Evolutionary conservation across 495 filamentous ascomycete genomes (phyloP).

Genomic region (Penicillium samsonianum): DNA sequence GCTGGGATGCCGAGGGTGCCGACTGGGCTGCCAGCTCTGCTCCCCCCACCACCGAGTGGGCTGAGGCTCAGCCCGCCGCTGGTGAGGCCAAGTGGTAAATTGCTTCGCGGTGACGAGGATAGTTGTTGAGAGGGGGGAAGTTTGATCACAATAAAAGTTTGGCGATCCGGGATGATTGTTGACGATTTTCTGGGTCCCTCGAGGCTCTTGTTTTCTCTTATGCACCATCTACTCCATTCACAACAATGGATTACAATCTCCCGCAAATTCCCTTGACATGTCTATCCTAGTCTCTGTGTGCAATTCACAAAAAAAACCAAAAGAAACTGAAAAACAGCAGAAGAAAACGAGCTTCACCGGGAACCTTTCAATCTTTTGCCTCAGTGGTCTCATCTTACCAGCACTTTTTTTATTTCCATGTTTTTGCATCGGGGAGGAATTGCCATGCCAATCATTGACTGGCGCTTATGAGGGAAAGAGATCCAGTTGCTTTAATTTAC

Average conservation of each 20-base stretch:
- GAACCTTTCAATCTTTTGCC: slow-evolving; percentile 35
- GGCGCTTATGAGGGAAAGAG: slow-evolving; percentile 99
- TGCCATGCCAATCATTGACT: slow-evolving; percentile 56
- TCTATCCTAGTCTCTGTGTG: slow-evolving; percentile 52
- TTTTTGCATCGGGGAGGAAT: slow-evolving; percentile 47
- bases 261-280: slow-evolving; percentile 45
- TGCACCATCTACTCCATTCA: slow-evolving; percentile 28
- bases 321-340: slow-evolving; percentile 43
- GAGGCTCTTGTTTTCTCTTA: slow-evolving; percentile 33
- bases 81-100: slow-evolving; percentile 67
- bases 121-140: slow-evolving; percentile 37
- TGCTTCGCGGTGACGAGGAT: slow-evolving; percentile 31
- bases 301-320: slow-evolving; percentile 39
- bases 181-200: slow-evolving; percentile 16
- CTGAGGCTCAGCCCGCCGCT: slow-evolving; percentile 51
- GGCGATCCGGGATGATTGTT: slow-evolving; percentile 35
- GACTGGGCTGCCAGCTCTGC: slow-evolving; percentile 69
- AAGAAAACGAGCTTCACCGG: slow-evolving; percentile 41
- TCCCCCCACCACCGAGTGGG: slow-evolving; percentile 66
- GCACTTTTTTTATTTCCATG: slow-evolving; percentile 31
- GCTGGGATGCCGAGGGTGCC: slow-evolving; percentile 79
- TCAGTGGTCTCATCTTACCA: slow-evolving; percentile 30
- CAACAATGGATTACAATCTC: slow-evolving; percentile 27
- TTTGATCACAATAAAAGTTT: slow-evolving; percentile 30
- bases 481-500: slow-evolving; percentile 55